Evolutionary conservation across 805 yeast species (phyloP).

Genomic region (Starmerella bacillaris): DNA sequence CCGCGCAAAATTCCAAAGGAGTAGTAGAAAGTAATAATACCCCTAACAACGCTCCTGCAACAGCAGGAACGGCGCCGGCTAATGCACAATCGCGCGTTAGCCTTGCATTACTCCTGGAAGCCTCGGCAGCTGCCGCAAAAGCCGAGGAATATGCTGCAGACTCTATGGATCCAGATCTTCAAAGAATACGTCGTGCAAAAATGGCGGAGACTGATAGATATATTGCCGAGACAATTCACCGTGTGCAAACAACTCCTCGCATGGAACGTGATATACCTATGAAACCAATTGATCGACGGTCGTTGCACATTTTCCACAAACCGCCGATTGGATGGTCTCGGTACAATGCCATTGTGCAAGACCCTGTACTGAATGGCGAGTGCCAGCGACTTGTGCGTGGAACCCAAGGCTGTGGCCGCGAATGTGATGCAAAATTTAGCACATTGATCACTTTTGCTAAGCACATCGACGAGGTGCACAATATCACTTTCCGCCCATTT

Average conservation of each 20-base stretch:
- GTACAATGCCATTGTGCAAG: conserved; percentile 2
- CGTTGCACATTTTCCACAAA: not conserved
- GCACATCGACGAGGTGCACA: conserved; percentile 11
- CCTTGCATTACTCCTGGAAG: conserved; percentile 11
- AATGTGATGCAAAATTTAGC: conserved; percentile 12
- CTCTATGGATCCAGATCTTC: no score
- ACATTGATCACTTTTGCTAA: conserved; percentile 8
- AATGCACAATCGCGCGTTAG: conserved; percentile 8
- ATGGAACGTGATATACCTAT: conserved; percentile 4
- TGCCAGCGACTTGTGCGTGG: conserved; percentile 13
- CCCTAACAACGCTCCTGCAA: no score
- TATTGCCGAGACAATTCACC: conserved; percentile 11
- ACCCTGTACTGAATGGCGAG: conserved; percentile 8
- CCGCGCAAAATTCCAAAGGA: no score
- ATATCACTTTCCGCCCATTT: conserved; percentile 12
- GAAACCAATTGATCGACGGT: conserved; percentile 12
- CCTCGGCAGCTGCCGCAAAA: conserved; percentile 11
- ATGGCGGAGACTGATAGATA: conserved; percentile 9
- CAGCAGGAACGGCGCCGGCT: no score
- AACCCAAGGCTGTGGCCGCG: conserved; percentile 15
- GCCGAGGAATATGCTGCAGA: conserved; percentile 9
- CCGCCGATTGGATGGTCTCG: conserved; percentile 12
- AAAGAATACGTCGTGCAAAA: no score
- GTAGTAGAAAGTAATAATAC: no score
- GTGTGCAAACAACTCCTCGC: conserved; percentile 9